Evolutionary conservation across 2,329 filamentous ascomycete genomes (phyloP).

Genomic region (Blastomyces percursus): DNA sequence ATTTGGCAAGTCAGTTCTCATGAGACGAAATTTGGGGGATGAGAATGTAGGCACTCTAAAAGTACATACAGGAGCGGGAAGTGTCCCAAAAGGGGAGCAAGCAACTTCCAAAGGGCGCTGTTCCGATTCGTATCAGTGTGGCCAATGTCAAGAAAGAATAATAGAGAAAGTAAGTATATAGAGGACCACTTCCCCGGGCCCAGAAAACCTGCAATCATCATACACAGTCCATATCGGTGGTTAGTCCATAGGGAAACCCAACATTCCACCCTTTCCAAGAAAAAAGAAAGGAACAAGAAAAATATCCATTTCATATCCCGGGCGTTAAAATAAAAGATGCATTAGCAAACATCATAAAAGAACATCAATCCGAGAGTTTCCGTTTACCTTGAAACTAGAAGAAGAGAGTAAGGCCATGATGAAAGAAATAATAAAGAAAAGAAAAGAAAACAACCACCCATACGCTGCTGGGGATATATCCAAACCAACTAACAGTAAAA

Average conservation of each 20-base stretch:
- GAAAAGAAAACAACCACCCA: too few species aligned
- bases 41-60: too few species aligned
- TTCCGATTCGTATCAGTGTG: too few species aligned
- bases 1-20: too few species aligned
- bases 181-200: background rate
- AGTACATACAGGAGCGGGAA: too few species aligned
- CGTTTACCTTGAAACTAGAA: background rate
- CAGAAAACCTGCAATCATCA: background rate
- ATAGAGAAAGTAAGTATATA: too few species aligned
- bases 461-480: background rate
- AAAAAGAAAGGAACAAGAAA: background rate
- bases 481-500: too few species aligned
- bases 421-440: background rate
- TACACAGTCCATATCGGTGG: too few species aligned
- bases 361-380: background rate
- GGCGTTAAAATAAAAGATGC: background rate
- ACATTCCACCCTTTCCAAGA: background rate
- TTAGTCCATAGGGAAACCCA: background rate
- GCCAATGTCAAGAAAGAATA: too few species aligned
- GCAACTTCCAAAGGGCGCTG: too few species aligned
- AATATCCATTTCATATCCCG: background rate
- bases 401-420: background rate
- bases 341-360: background rate
- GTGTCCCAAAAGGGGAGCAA: too few species aligned
- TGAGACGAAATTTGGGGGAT: too few species aligned